These are phyloP conservation scores for Kentomonas sorsogonicus DNA, from an alignment of 208 protist species.

Conservation along the genomic window DNA sequence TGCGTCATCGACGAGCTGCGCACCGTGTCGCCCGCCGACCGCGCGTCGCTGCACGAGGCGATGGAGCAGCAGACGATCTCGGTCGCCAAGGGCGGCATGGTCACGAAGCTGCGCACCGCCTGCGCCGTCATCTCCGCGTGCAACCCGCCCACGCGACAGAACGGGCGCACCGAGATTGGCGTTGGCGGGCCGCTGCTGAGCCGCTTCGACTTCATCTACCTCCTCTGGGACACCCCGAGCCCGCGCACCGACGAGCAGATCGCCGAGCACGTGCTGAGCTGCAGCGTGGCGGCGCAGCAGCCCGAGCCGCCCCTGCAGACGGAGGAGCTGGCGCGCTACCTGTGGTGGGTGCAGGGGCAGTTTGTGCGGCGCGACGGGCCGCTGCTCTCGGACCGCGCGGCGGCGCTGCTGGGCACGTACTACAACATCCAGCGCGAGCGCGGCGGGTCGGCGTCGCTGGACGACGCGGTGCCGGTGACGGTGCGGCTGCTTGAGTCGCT, in stretches of 20 bases:
- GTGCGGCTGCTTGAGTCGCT: conserved; percentile 94
- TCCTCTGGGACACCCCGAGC: conserved; percentile 90
- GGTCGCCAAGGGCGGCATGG: conserved; percentile 94
- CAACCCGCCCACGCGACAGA: conserved; percentile 86
- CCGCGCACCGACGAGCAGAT: conserved; percentile 83
- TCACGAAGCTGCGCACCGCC: conserved; percentile 94
- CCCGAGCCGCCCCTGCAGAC: conserved; percentile 28
- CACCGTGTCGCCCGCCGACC: conserved; percentile 92
- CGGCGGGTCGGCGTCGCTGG: conserved; percentile 55
- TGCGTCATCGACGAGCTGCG: conserved; percentile 98
- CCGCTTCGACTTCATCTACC: conserved; percentile 96
- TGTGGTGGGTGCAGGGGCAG: conserved; percentile 74
- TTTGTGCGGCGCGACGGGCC: conserved; percentile 63
- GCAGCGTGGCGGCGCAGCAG: conserved; percentile 26
- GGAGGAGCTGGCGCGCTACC: conserved; percentile 63
- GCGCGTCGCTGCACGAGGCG: conserved; percentile 96
- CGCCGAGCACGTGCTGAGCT: conserved; percentile 77
- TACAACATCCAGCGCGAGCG: conserved; percentile 73
- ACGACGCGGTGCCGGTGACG: conserved; percentile 91
- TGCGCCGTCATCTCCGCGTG: conserved; percentile 94
- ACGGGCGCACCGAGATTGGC: conserved; percentile 80
- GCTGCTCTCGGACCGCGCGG: conserved; percentile 58
- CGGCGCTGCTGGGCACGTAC: conserved; percentile 71
- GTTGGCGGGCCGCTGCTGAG: conserved; percentile 93
- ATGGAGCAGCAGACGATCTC: conserved; percentile 99